Conservation (phyloP, 139 green algal species). For the Asterochloris erici region DNA sequence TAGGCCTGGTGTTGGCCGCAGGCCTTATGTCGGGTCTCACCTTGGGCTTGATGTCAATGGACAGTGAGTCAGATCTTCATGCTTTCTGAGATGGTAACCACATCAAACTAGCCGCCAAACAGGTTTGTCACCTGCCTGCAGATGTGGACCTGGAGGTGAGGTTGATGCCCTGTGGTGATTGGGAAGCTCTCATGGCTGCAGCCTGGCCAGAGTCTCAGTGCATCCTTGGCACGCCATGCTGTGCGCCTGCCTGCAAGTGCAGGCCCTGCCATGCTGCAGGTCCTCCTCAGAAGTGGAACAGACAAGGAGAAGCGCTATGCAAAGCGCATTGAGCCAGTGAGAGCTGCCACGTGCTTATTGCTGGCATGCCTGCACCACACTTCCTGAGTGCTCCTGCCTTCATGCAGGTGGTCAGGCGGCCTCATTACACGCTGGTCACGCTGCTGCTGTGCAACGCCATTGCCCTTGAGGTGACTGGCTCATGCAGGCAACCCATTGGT, state of each 20-base stretch:
- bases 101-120: background rate
- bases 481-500: background rate
- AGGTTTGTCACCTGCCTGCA: background rate
- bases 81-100: background rate
- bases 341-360: background rate
- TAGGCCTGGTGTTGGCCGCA: slow-evolving; percentile 1
- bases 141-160: slow-evolving; percentile 55
- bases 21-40: slow-evolving; percentile 48
- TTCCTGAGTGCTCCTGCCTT: slow-evolving; percentile 10
- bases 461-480: slow-evolving; percentile 36
- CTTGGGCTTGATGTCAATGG: slow-evolving; percentile 53
- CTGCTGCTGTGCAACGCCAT: slow-evolving; percentile 56
- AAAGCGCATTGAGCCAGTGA: slow-evolving; percentile 11
- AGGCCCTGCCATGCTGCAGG: slow-evolving; percentile 10
- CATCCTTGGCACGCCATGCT: too few species aligned
- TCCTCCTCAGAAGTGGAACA: slow-evolving; percentile 37
- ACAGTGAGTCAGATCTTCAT: slow-evolving; percentile 8
- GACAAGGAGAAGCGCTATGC: slow-evolving; percentile 31
- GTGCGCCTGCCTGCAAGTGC: background rate
- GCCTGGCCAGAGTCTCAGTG: too few species aligned
- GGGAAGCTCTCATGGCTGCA: background rate
- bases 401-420: slow-evolving; percentile 38
- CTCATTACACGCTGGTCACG: slow-evolving; percentile 52
- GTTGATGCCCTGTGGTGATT: too few species aligned
- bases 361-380: background rate